Evolutionary conservation across 441 rosid species (phyloP).

Genomic region (Syzygium syzygioides): DNA sequence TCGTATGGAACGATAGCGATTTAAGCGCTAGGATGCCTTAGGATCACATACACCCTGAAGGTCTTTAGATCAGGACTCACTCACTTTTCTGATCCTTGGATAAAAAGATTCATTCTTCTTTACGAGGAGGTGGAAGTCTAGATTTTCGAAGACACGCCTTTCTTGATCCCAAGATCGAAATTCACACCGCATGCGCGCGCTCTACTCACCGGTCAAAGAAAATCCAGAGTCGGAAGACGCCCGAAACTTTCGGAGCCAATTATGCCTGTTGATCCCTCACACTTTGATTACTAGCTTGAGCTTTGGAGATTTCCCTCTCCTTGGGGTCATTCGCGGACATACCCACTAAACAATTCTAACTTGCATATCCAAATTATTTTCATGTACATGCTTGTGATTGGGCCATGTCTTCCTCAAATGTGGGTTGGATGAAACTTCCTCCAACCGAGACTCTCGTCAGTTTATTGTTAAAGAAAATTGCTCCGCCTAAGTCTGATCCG

Average conservation of each 20-base stretch:
- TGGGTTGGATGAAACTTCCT: not conserved
- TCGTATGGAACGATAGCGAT: not conserved
- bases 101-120: not conserved
- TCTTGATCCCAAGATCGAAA: not conserved
- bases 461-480: not conserved
- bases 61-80: not conserved
- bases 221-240: not conserved
- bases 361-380: not conserved
- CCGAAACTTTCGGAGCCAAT: not conserved
- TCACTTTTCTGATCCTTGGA: not conserved
- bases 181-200: too few species aligned
- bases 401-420: not conserved
- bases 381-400: not conserved
- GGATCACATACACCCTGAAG: not conserved
- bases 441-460: not conserved
- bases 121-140: not conserved
- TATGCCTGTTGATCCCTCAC: not conserved
- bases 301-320: not conserved
- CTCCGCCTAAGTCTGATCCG: not conserved
- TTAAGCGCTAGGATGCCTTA: not conserved
- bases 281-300: not conserved
- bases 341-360: not conserved
- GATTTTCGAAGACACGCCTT: not conserved
- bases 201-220: not conserved
- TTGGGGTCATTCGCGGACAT: not conserved